phyloP scores from a whole-genome alignment of 495 filamentous ascomycete species.

The Penicillium cinerascens region DNA sequence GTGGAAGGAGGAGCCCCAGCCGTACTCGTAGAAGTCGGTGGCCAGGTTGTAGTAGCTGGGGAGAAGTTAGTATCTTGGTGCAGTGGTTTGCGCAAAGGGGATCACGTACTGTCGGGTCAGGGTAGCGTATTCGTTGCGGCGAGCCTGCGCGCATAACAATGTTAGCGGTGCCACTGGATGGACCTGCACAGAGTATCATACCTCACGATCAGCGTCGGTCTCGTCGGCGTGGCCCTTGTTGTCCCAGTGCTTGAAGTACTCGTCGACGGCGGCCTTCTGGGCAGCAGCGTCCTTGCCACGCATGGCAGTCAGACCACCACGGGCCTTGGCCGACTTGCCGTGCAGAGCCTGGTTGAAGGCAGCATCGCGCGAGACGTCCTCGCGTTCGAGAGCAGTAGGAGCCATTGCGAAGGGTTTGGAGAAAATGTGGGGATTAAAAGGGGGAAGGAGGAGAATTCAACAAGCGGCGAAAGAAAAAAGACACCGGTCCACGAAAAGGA shows the following conservation, averaged over 20 bases:
- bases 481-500: constrained; percentile 3
- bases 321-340: constrained; percentile 70
- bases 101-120: constrained; percentile 82
- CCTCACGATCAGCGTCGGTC: constrained; percentile 77
- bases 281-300: constrained; percentile 76
- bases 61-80: constrained; percentile 11
- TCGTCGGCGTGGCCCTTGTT: constrained; percentile 77
- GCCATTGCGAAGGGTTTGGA: constrained; percentile 55
- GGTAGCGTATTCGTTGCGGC: constrained; percentile 88
- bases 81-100: not conserved
- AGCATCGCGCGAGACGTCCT: constrained; percentile 87
- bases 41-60: constrained; percentile 94
- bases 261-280: constrained; percentile 86
- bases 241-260: constrained; percentile 99
- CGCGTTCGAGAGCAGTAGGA: constrained; percentile 69
- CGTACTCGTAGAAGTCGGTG: constrained; percentile 96
- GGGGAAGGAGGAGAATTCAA: constrained; percentile 11
- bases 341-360: constrained; percentile 91
- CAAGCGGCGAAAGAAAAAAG: constrained; percentile 12
- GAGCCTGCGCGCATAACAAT: constrained; percentile 50
- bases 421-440: constrained; percentile 21
- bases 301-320: constrained; percentile 78
- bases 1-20: constrained; percentile 93
- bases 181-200: constrained; percentile 26
- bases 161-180: not conserved